phyloP scores from a whole-genome alignment of 1,139 yeast species.

The Saccharomyces hybrid region DNA sequence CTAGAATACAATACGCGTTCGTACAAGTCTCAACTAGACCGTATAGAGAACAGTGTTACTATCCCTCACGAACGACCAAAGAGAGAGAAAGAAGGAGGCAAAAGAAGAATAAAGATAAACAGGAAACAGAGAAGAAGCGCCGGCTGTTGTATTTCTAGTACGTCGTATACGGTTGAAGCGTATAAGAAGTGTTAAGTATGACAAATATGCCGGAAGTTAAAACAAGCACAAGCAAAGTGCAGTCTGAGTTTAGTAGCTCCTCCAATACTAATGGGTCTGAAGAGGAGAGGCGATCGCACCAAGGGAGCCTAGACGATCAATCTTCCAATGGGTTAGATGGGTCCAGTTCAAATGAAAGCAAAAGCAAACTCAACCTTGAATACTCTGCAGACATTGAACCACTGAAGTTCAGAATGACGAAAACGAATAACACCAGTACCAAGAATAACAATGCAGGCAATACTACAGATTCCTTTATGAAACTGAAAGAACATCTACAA shows the following conservation, averaged over 20 bases:
- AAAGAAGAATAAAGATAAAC: too few relatives aligned
- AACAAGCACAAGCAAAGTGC: background rate
- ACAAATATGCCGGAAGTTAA: background rate
- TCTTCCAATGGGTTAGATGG: too few relatives aligned
- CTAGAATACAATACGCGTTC: background rate
- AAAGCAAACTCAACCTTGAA: slow-evolving; percentile 5
- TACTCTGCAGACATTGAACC: slow-evolving; percentile 26
- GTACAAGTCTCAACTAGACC: background rate
- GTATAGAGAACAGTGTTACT: background rate
- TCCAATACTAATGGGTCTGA: background rate
- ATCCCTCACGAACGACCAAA: too few relatives aligned
- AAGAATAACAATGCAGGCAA: too few relatives aligned
- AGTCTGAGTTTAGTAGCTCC: background rate
- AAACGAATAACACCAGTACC: background rate
- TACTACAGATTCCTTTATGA: background rate
- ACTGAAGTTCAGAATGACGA: slow-evolving; percentile 18
- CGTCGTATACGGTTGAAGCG: background rate
- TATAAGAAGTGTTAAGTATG: background rate
- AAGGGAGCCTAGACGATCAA: background rate
- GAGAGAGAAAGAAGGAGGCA: too few relatives aligned
- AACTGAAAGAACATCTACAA: slow-evolving; percentile 3
- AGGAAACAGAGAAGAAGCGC: too few relatives aligned
- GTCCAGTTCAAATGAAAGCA: background rate
- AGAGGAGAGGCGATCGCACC: background rate
- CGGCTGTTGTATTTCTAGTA: background rate